Evolutionary conservation across 148 eudicot genomes (phyloP), one percentile per base, ranked within the genome.

Genomic region (Rhododendron griersonianum): DNA sequence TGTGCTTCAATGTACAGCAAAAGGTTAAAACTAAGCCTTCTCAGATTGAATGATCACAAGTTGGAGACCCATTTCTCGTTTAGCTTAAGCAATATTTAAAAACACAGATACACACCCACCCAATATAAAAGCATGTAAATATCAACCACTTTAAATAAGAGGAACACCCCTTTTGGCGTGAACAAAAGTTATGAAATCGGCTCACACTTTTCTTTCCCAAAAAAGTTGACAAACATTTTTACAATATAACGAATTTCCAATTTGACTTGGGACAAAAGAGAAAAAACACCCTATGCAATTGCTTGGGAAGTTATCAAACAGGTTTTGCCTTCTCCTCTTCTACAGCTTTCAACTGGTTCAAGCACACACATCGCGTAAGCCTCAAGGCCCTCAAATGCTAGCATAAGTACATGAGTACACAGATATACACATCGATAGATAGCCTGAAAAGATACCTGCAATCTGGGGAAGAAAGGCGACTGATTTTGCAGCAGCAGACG

Each of bases 401-500:
- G 39, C 30, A 71, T 11, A 71, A 4, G 1, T 13, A 71, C 45
- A 75, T 7, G 61, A 55, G 11, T 8, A 15, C 18, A 37, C 39
- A 73, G 23, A 41, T 75, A 75, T 4, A 37, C 79, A 15, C 19
- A 39, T 75, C 7, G 11, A 39, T 16, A 5, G 10, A 37, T 44
- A 1, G 81, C 71, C 75, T 47, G 28, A 23, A 81, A 80, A 18
- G 30, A 35, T 84, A 92, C 94, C 93, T 86, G 91, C 82, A 75
- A 79, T 53, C 61, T 83, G 88, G 59, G 86, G 67, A 71, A 78
- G 55, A 50, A 89, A 9, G 69, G 87, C 30, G 25, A 87, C 80
- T 0, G 90, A 87, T 4, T 69, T 83, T 44, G 88, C 15, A 33
- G 84, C 81, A 15, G 65, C 59, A 47, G 91, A 61, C 11, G 88